A percentile compares a stretch with the other conserved stretches of the same genome.
Conservation (phyloP, 345 rosid species). For the Sisymbrium altissimum region DNA sequence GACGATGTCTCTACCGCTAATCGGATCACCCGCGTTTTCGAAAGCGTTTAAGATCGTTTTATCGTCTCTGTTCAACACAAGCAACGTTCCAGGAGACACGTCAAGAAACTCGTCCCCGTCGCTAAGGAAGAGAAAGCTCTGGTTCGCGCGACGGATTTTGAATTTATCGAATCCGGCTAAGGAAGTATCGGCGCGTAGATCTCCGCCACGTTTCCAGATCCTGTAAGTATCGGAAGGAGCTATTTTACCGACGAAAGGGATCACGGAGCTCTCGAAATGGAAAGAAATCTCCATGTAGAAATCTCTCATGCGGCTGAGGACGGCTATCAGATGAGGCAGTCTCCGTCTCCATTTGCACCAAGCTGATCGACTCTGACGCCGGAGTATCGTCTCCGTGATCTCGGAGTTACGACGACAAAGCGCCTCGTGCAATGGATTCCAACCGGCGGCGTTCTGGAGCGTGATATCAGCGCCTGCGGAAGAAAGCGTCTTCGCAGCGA, state of each 20-base stretch:
- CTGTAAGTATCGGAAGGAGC: conserved; percentile 96
- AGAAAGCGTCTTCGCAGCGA: conserved; percentile 49
- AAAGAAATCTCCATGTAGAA: conserved; percentile 94
- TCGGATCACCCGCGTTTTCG: conserved; percentile 63
- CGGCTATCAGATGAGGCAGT: conserved; percentile 67
- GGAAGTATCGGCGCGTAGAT: conserved; percentile 81
- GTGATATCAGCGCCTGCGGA: conserved; percentile 74
- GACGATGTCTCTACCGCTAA: conserved; percentile 59
- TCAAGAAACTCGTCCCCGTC: conserved; percentile 60
- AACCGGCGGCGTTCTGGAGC: conserved; percentile 76
- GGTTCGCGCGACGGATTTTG: conserved; percentile 84
- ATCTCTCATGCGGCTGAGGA: conserved; percentile 77
- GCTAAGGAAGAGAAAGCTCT: conserved; percentile 80
- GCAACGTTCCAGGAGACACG: conserved; percentile 64
- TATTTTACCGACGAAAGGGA: conserved; percentile 79
- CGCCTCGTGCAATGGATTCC: conserved; percentile 87
- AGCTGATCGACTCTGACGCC: conserved; percentile 57
- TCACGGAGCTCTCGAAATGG: conserved; percentile 89
- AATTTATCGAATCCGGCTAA: conserved; percentile 86
- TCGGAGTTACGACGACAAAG: conserved; percentile 60
- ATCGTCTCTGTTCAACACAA: conserved; percentile 69
- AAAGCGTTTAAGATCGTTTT: conserved; percentile 72
- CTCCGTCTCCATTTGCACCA: conserved; percentile 95
- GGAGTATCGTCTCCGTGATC: conserved; percentile 47
- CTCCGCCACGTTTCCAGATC: conserved; percentile 94